phyloP scores from a whole-genome alignment of 202 grass and related monocot genomes.

The Zizania palustris region DNA sequence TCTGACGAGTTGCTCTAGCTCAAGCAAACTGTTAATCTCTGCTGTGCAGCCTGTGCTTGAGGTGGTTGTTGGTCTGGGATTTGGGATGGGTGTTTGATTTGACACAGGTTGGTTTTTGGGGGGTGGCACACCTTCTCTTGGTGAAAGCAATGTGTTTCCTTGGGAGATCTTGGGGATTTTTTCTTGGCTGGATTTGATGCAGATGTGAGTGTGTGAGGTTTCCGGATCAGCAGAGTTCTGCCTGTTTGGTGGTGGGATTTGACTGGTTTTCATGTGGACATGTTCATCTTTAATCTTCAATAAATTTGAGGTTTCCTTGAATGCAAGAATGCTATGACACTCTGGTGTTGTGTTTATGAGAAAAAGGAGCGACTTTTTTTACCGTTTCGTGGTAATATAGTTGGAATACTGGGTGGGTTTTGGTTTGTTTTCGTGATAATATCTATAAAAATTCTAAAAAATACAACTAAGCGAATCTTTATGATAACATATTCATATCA shows the following conservation, averaged over 20 bases:
- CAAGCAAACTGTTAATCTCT: neutral
- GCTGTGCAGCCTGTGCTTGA: neutral
- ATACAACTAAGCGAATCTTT: too few species aligned
- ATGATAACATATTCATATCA: too few species aligned
- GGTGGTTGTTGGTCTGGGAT: slow-evolving; percentile 14
- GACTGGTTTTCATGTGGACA: neutral
- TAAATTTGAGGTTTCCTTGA: slow-evolving; percentile 10
- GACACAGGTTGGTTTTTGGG: neutral
- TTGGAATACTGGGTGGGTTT: slow-evolving; percentile 5
- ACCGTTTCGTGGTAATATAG: neutral
- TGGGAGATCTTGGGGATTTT: neutral
- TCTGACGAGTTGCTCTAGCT: neutral
- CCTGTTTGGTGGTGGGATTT: slow-evolving; percentile 5
- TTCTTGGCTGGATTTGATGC: slow-evolving; percentile 11
- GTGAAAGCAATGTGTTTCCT: neutral
- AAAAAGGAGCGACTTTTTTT: neutral
- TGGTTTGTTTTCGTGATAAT: neutral
- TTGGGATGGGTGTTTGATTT: slow-evolving; percentile 4
- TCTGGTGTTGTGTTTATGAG: neutral
- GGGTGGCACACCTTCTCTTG: neutral
- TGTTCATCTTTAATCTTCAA: slow-evolving; percentile 19
- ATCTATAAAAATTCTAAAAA: too few species aligned
- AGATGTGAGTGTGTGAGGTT: neutral
- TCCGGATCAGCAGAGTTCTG: neutral
- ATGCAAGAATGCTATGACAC: neutral